phyloP scores from a whole-genome alignment of 495 filamentous ascomycete species.

The Delitschia confertaspora region DNA sequence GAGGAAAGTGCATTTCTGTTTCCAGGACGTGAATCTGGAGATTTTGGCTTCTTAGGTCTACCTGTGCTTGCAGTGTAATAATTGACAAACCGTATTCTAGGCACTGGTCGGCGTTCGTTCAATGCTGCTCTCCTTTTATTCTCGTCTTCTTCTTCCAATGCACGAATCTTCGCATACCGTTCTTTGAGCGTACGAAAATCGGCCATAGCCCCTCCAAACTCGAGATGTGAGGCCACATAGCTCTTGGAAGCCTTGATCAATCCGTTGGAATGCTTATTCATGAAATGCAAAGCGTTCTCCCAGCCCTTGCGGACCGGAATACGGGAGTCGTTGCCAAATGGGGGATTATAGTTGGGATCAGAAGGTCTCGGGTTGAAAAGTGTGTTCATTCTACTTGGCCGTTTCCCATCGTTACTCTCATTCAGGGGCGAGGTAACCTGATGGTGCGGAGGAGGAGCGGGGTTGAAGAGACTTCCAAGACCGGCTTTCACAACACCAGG shows the following conservation, averaged over 20 bases:
- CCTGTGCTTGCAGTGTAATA: slow-evolving; percentile 86
- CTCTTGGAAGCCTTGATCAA: slow-evolving; percentile 58
- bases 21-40: slow-evolving; percentile 17
- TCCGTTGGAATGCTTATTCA: slow-evolving; percentile 66
- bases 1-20: background rate
- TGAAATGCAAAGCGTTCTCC: slow-evolving; percentile 62
- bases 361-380: slow-evolving; percentile 26
- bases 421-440: slow-evolving; percentile 2
- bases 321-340: slow-evolving; percentile 62
- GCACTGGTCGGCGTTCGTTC: slow-evolving; percentile 5
- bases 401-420: background rate
- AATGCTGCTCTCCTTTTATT: slow-evolving; percentile 24
- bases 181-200: slow-evolving; percentile 61
- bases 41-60: slow-evolving; percentile 42
- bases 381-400: slow-evolving; percentile 18
- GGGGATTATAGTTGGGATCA: slow-evolving; percentile 64
- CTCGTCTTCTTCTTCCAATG: slow-evolving; percentile 58
- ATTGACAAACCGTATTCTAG: slow-evolving; percentile 68
- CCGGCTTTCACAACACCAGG: slow-evolving; percentile 76
- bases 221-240: slow-evolving; percentile 69
- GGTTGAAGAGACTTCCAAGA: slow-evolving; percentile 64
- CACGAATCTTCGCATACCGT: slow-evolving; percentile 58
- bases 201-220: slow-evolving; percentile 73
- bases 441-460: slow-evolving; percentile 32
- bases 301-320: slow-evolving; percentile 56